These are phyloP conservation scores for Ogataea degrootiae DNA, from an alignment of 805 yeast genomes.

Conservation along the genomic window DNA sequence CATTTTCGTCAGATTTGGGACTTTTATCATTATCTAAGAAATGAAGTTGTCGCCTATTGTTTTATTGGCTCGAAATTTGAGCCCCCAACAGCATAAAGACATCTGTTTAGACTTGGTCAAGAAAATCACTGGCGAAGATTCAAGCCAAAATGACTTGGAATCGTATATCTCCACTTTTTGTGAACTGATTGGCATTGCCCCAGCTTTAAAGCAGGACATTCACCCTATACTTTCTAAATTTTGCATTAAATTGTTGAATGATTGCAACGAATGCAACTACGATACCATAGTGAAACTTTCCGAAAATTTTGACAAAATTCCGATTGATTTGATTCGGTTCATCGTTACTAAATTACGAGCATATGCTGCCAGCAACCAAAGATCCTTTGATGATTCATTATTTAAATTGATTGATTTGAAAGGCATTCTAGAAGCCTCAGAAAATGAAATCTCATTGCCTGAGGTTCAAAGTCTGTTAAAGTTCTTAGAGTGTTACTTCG, in stretches of 20 bases:
- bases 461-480: constrained; percentile 22
- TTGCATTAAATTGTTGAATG: constrained; percentile 2
- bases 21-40: not conserved
- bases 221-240: constrained; percentile 4
- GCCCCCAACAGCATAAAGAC: constrained; percentile 5
- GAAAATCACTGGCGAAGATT: not conserved
- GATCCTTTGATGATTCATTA: constrained; percentile 11
- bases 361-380: constrained; percentile 10
- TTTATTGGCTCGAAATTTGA: constrained; percentile 11
- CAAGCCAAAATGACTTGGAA: not conserved
- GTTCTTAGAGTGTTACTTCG: constrained; percentile 35
- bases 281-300: constrained; percentile 18
- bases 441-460: constrained; percentile 2
- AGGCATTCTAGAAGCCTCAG: not conserved
- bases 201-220: constrained; percentile 5
- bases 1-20: not conserved
- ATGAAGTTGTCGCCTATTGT: constrained; percentile 9
- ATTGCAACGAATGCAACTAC: constrained; percentile 1
- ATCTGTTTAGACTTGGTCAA: constrained; percentile 5
- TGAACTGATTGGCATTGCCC: constrained; percentile 12
- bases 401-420: not conserved
- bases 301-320: constrained; percentile 28
- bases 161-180: constrained; percentile 15
- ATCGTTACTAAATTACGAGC: constrained; percentile 1
- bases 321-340: constrained; percentile 8